Evolutionary conservation across 2,329 filamentous ascomycete genomes (phyloP), one percentile per base, ranked within the genome.

Genomic region (Colletotrichum eremochloae): DNA sequence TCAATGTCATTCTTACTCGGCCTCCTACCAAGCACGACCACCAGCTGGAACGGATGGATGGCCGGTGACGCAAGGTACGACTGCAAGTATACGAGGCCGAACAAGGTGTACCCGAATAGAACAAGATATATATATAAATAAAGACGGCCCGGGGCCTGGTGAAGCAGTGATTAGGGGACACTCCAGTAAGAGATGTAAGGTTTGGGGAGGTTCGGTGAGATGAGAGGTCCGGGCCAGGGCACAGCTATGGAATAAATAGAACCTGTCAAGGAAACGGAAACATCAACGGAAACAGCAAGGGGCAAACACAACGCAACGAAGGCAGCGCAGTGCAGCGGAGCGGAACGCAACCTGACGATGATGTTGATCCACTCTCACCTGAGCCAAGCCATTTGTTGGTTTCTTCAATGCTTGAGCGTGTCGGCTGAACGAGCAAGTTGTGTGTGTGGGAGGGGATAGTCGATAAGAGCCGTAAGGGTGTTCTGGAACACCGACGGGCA

Each of bases 61-160:
- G 24, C 61, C 61, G 53, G 24, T 40, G 15, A 40, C 6, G 42
- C 40, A 46, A 46, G 18, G 40, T 58, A 31, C 29, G 50, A 11
- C 29, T 58, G 50, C 18, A 12, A 46, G 9, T 40, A 46, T 31
- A 36, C 62, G 48, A 31, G 55, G 44, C 63, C 67, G 44, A 12
- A 42, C 68, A 63, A 64, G 55, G 62, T 60, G 42, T 46, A 68
- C 65, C 57, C 48, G 63, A 63, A 71, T 58, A 71, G 65, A 57
- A 36, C 24, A 68, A n/a, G n/a, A 12, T 56, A 7, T 20, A 6
- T n/a, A 38, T 24, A 31, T 18, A 58, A 48, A 50, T 58, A 57
- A 56, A 72, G 66, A 36, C 38, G 29, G 29, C 38, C 58, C 53
- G 53, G 60, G 31, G 38, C n/a, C n/a, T 46, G 57, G 53, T 53